Base-by-base conservation (phyloP, 2,329 filamentous ascomycete species). In the Berkeleyomyces rouxiae region DNA sequence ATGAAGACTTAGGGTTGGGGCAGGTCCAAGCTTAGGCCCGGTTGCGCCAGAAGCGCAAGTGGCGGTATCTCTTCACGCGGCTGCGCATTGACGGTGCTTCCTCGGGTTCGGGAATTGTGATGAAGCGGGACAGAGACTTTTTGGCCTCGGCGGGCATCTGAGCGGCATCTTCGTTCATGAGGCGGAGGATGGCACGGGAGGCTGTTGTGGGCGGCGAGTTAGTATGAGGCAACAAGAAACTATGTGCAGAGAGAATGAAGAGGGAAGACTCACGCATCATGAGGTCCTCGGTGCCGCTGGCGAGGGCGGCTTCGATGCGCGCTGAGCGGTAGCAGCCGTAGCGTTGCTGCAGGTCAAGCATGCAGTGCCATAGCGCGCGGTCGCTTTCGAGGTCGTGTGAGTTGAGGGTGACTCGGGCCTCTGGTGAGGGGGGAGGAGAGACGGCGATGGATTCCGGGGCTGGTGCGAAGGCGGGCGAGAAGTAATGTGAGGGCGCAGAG, bases 281-380 rank as follows among this genome's bases (percentile, higher is more conserved):
- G 23, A 78, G 65, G 58, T 71, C 68, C 7, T 74, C 61, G 10
- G 71, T 74, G 7, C 72, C 68, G 3, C 76, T 72, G 0, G 74
- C 74, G 49, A 73, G 73, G 0, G 77, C 77, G 49, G 78, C 71
- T 58, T 77, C 75, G 68, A 79, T 78, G 40, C 77, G 70, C 11
- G 77, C 75, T 16, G 77, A 79, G 37, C 75, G 77, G 66, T 79
- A 79, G 69, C 77, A 79, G 4, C 74, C 74, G 61, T 77, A 79
- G 4, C 70, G 72, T 65, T 72, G 70, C 68, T 79, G 77, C 7
- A 79, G 70, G 58, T 75, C 72, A 1, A 79, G 71, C 77, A 79
- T 79, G 66, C 76, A 77, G 58, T 70, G 68, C 77, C 77, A 79
- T 2, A 79, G 68, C 43, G 74, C 72, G 23, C 51, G 49, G 51